Evolutionary conservation across 1,284 basidiomycete genomes (phyloP).

Genomic region (Pseudozyma pruni): DNA sequence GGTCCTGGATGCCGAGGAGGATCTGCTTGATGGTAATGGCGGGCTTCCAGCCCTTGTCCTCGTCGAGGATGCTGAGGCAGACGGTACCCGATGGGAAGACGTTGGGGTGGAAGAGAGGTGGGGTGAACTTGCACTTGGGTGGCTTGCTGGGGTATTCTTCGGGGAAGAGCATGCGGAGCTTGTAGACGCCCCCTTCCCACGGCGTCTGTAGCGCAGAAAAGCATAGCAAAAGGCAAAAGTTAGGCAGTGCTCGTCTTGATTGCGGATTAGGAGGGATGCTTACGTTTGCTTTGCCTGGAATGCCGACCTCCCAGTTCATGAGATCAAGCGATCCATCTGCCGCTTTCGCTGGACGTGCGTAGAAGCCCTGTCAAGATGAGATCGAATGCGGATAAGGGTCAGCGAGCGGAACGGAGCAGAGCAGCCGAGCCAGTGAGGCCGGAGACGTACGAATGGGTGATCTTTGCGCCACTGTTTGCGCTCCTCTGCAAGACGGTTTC

Average conservation of each 20-base stretch:
- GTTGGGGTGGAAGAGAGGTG: constrained; percentile 96
- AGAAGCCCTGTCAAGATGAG: constrained; percentile 81
- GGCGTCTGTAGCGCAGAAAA: constrained; percentile 75
- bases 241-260: not conserved
- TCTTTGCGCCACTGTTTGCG: constrained; percentile 99
- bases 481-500: constrained; percentile 83
- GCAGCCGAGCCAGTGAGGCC: too few species aligned
- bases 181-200: constrained; percentile 96
- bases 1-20: constrained; percentile 91
- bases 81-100: constrained; percentile 99
- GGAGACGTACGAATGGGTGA: constrained; percentile 90
- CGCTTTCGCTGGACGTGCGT: constrained; percentile 88
- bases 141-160: constrained; percentile 86
- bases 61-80: constrained; percentile 96
- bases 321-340: constrained; percentile 93
- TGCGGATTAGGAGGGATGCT: constrained; percentile 14
- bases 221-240: not conserved
- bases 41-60: constrained; percentile 99
- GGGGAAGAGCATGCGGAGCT: constrained; percentile 79
- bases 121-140: constrained; percentile 97
- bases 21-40: constrained; percentile 99
- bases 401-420: not conserved
- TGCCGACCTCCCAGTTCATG: constrained; percentile 94
- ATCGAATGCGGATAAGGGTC: not conserved
- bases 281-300: constrained; percentile 69